Base-by-base conservation (phyloP, 139 green algal species). In the Picochlorum sp. region DNA sequence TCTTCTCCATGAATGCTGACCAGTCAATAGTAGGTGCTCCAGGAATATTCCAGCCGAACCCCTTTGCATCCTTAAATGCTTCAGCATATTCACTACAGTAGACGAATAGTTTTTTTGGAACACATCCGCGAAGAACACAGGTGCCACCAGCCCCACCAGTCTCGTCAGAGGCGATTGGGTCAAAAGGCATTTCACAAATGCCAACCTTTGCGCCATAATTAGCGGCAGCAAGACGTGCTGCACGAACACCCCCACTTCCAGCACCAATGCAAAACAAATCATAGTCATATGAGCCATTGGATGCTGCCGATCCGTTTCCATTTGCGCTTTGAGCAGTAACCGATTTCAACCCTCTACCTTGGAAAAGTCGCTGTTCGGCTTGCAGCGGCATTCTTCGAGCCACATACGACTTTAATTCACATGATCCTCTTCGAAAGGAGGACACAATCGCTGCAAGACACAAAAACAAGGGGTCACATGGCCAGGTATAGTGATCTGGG, bases 31-130 rank as follows among this genome's bases (percentile, higher is more conserved):
- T 37, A 47, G 20, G 30, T 18, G 29, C 20, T 29, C 47, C 18
- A 49, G 49, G 60, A 36, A 50, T 26, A 0, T 49, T 20, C 85
- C 85, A 94, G 2, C 85, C 85, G 67, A 98, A 99, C 10, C 89
- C 92, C 2, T 61, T 35, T 10, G 80, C 80, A 50, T 92, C 86
- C 33, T 79, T 57, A 63, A 97, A 96, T 16, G 85, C 61, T 12
- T 90, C 79, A 22, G 79, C 53, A 61, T 90, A 99, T 37, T 85
- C 67, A 2, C 77, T 87, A n/a, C 71, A 75, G 61, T 93, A 99
- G 54, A 98, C 90, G 50, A 99, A 79, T 5, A 99, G 79, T 80
- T 99, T 99, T 76, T 99, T 99, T 25, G 93, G 93, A 45, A 99
- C 92, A 70, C 93, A 99, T 29, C 93, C 93, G 7, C 93, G 79